Evolutionary conservation across 352 stramenopile genomes (phyloP).

Genomic region (Globisporangium nodosum): DNA sequence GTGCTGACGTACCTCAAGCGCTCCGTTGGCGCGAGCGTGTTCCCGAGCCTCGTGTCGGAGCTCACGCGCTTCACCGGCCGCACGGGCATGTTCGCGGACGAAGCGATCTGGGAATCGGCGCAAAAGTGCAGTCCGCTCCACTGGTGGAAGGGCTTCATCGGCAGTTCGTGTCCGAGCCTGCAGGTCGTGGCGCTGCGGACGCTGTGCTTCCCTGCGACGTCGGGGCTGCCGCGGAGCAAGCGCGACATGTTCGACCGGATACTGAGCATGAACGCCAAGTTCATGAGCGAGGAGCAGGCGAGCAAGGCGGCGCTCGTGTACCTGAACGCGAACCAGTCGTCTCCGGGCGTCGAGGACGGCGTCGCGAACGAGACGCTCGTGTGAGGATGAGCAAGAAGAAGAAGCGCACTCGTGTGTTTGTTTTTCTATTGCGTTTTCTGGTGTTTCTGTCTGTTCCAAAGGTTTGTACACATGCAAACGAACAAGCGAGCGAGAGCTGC

Average conservation of each 20-base stretch:
- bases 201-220: constrained; percentile 50
- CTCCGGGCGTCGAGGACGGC: constrained; percentile 25
- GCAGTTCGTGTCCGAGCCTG: constrained; percentile 58
- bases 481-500: too few species aligned
- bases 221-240: constrained; percentile 42
- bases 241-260: constrained; percentile 58
- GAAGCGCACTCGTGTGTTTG: neutral
- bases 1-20: constrained; percentile 59
- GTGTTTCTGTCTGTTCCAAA: constrained; percentile 2
- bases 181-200: constrained; percentile 57
- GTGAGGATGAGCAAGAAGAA: constrained; percentile 7
- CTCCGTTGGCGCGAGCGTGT: constrained; percentile 28
- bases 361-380: constrained; percentile 46
- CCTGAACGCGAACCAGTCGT: constrained; percentile 56
- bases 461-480: neutral
- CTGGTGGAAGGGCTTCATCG: constrained; percentile 83
- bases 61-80: constrained; percentile 61
- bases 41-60: constrained; percentile 53
- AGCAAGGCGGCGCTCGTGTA: constrained; percentile 68
- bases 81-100: constrained; percentile 60
- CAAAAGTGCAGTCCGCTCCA: constrained; percentile 66
- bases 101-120: constrained; percentile 68
- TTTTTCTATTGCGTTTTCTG: constrained; percentile 31
- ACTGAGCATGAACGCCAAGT: constrained; percentile 42
- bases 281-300: constrained; percentile 69